Conservation (phyloP, 768 basidiomycete species). For the Russula brevipes region DNA sequence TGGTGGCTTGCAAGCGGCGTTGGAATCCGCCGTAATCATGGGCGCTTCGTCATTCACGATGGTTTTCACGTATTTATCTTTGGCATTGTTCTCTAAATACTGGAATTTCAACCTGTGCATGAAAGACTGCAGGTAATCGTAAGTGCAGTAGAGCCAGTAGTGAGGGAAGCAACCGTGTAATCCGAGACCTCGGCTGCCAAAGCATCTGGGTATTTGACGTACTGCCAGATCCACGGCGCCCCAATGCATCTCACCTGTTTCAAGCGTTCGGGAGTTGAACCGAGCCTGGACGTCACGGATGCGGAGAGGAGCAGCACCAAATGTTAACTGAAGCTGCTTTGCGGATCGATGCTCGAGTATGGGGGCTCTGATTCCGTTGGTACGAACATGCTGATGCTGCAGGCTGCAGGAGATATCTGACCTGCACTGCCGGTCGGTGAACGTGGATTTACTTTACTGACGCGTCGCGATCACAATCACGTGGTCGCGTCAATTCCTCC, state of each 20-base stretch:
- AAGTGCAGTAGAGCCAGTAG: neutral
- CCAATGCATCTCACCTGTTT: slow-evolving; percentile 9
- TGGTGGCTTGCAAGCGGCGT: slow-evolving; percentile 55
- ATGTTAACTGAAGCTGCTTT: slow-evolving; percentile 14
- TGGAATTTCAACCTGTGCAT: slow-evolving; percentile 83
- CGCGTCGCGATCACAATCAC: slow-evolving; percentile 1
- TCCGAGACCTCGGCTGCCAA: slow-evolving; percentile 45
- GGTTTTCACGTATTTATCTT: slow-evolving; percentile 80
- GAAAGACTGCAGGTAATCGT: slow-evolving; percentile 46
- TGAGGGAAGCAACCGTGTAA: slow-evolving; percentile 47
- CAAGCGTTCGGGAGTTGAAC: slow-evolving; percentile 19
- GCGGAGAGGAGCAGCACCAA: slow-evolving; percentile 20
- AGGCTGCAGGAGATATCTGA: neutral
- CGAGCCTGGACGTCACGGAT: slow-evolving; percentile 24
- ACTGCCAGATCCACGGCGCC: slow-evolving; percentile 9
- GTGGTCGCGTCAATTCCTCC: slow-evolving; percentile 1
- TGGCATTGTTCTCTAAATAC: slow-evolving; percentile 86
- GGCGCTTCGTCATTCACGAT: slow-evolving; percentile 86
- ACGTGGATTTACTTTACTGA: neutral
- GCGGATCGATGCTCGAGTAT: slow-evolving; percentile 12
- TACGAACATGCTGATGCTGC: slow-evolving; percentile 5
- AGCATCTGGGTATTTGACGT: slow-evolving; percentile 14
- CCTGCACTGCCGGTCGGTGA: neutral
- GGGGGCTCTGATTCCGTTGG: neutral
- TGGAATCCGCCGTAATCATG: slow-evolving; percentile 73